These are phyloP conservation scores for Zoysia japonica DNA, from an alignment of 176 grass and related monocot genomes.

Conservation along the genomic window DNA sequence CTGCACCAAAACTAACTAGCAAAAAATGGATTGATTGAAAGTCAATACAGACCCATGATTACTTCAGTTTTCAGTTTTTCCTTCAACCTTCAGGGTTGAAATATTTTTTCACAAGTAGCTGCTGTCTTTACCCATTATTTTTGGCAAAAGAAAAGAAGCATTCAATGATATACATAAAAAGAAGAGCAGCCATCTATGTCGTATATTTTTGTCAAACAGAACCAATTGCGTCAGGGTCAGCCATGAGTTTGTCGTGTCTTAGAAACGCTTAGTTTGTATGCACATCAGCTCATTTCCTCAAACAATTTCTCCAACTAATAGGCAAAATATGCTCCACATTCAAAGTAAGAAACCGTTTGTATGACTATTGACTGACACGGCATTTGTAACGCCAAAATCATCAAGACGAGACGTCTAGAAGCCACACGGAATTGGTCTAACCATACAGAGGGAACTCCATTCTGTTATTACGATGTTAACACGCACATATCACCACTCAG, in stretches of 20 bases:
- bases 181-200: neutral
- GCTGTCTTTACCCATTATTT: neutral
- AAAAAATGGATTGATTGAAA: neutral
- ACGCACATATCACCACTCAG: neutral
- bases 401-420: neutral
- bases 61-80: neutral
- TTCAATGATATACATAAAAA: neutral
- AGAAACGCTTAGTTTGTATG: neutral
- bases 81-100: neutral
- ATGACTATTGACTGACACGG: neutral
- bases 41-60: neutral
- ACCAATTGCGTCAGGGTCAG: neutral
- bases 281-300: neutral
- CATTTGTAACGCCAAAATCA: neutral
- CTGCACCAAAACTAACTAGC: neutral
- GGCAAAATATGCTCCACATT: neutral
- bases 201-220: neutral
- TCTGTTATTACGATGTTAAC: slow-evolving; percentile 3
- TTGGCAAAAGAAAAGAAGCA: slow-evolving; percentile 11
- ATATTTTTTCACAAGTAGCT: neutral
- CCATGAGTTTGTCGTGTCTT: neutral
- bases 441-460: neutral
- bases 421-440: neutral
- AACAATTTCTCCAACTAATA: slow-evolving; percentile 25
- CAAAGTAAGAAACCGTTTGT: neutral